These are phyloP conservation scores for Metschnikowia anglica DNA, from an alignment of 805 yeast genomes.

Conservation along the genomic window DNA sequence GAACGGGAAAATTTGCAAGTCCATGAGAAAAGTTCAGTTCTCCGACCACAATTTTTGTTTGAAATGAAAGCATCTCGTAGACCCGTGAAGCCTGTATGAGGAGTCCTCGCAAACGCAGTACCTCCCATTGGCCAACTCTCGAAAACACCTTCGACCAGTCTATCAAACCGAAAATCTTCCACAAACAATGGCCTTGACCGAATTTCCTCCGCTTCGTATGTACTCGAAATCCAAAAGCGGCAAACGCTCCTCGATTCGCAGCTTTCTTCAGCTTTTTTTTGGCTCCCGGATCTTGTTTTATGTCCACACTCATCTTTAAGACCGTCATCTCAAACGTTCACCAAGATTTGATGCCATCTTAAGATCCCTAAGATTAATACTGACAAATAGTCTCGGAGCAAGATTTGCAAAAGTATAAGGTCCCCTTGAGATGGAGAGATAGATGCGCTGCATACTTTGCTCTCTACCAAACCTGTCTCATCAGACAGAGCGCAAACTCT, in stretches of 20 bases:
- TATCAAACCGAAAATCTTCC: neutral
- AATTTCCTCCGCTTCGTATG: slow-evolving; percentile 26
- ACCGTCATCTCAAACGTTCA: no score
- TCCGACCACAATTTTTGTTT: no score
- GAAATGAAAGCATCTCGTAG: no score
- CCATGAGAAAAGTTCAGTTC: no score
- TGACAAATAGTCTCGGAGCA: slow-evolving; percentile 64
- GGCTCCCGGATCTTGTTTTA: no score
- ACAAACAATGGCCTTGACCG: slow-evolving; percentile 20
- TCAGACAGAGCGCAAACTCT: slow-evolving; percentile 43
- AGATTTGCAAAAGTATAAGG: slow-evolving; percentile 75
- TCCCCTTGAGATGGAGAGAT: slow-evolving; percentile 79
- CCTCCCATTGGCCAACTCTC: slow-evolving; percentile 23
- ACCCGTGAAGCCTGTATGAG: slow-evolving; percentile 10
- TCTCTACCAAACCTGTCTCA: slow-evolving; percentile 43
- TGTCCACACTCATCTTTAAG: neutral
- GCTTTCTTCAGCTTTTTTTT: neutral
- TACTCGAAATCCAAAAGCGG: neutral
- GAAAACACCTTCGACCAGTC: slow-evolving; percentile 2
- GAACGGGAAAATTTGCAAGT: no score
- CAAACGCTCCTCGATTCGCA: neutral
- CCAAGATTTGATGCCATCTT: no score
- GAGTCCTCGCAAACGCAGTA: slow-evolving; percentile 16
- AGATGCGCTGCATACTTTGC: slow-evolving; percentile 67
- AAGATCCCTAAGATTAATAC: slow-evolving; percentile 11